Conservation (phyloP, 352 stramenopile species). For the Thraustochytrium sp. region DNA sequence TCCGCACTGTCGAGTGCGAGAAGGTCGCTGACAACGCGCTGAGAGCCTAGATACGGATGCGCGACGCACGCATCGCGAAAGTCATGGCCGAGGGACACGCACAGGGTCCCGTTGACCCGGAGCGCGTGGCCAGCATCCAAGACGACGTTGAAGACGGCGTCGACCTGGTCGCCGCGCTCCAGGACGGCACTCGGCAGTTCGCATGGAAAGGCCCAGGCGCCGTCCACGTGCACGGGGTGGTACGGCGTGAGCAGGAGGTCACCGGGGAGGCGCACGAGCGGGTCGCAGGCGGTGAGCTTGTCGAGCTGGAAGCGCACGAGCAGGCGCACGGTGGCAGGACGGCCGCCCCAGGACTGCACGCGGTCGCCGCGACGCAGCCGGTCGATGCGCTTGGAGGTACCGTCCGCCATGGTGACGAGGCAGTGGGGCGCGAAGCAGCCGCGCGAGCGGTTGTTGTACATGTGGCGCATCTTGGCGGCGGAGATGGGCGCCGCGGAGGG, state of each 20-base stretch:
- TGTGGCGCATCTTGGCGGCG: neutral
- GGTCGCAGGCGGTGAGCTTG: neutral
- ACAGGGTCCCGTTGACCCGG: neutral
- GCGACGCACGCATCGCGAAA: neutral
- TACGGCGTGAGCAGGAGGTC: conserved; percentile 4
- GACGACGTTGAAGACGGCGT: neutral
- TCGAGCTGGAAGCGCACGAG: conserved; percentile 39
- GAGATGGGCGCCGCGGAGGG: neutral
- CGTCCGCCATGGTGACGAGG: neutral
- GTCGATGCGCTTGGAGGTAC: neutral
- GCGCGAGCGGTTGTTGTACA: conserved; percentile 45
- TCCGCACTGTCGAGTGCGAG: too few relatives aligned
- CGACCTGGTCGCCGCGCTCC: neutral
- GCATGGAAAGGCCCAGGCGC: conserved; percentile 22
- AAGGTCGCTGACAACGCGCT: neutral
- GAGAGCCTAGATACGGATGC: conserved; percentile 35
- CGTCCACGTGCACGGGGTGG: neutral
- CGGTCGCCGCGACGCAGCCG: neutral
- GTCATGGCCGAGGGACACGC: neutral
- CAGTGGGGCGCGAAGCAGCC: conserved; percentile 44
- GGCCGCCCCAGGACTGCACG: neutral
- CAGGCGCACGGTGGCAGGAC: conserved; percentile 20
- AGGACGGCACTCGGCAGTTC: neutral
- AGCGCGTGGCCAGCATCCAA: conserved; percentile 2
- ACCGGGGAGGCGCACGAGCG: neutral